Evolutionary conservation across 768 basidiomycete species (phyloP).

Genomic region (Pulveroboletus sp.): DNA sequence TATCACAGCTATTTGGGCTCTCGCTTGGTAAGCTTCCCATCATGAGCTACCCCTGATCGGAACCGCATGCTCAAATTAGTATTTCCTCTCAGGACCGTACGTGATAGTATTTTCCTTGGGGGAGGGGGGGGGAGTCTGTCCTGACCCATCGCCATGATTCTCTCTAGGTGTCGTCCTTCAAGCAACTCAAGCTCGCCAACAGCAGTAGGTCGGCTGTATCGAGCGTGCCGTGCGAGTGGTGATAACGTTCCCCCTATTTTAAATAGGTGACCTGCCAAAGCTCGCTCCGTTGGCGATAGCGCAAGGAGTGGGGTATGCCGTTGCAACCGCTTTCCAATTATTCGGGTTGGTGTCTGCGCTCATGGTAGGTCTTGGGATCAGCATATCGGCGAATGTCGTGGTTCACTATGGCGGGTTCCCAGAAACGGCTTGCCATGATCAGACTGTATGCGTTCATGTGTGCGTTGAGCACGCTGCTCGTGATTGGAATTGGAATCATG

Average conservation of each 20-base stretch:
- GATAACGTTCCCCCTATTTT: slow-evolving; percentile 5
- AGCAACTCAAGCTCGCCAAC: slow-evolving; percentile 44
- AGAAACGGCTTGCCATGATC: slow-evolving; percentile 55
- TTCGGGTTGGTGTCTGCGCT: slow-evolving; percentile 51
- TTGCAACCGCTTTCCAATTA: slow-evolving; percentile 45
- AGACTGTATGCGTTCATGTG: slow-evolving; percentile 55
- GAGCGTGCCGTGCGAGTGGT: not conserved
- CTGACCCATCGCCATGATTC: not conserved
- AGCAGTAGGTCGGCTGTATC: slow-evolving; percentile 36
- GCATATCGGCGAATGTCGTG: not conserved
- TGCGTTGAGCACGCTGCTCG: slow-evolving; percentile 41
- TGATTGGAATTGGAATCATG: slow-evolving; percentile 49
- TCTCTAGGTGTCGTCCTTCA: slow-evolving; percentile 57
- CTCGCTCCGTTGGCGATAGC: slow-evolving; percentile 54
- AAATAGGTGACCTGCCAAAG: slow-evolving; percentile 36
- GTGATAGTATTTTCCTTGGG: not conserved
- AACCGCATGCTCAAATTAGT: not conserved
- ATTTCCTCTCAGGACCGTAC: slow-evolving; percentile 18
- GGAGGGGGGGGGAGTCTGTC: not conserved
- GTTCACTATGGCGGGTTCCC: not conserved
- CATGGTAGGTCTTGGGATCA: slow-evolving; percentile 38
- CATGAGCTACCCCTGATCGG: no score
- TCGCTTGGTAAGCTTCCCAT: slow-evolving; percentile 53
- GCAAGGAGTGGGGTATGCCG: slow-evolving; percentile 55
- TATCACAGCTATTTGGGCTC: slow-evolving; percentile 52